A percentile compares a stretch with the other conserved stretches of the same genome.
Evolutionary conservation across 345 rosid species (phyloP).

Genomic region (Acer negundo): DNA sequence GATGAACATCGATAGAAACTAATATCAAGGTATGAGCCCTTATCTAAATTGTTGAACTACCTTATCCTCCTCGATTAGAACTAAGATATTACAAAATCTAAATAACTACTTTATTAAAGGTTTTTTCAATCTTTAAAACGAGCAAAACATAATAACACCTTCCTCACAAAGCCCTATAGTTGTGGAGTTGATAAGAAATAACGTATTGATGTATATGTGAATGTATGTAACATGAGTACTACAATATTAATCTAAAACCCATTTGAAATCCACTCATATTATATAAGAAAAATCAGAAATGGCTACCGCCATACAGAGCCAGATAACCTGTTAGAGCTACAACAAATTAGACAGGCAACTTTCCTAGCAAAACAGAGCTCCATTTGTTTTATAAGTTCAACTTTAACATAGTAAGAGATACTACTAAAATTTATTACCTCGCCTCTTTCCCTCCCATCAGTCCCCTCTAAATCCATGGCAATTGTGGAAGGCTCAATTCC

Average conservation of each 20-base stretch:
- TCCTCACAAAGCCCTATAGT: background rate
- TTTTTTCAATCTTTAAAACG: background rate
- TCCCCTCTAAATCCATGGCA: slow-evolving; percentile 85
- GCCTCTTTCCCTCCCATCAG: slow-evolving; percentile 85
- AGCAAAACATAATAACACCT: background rate
- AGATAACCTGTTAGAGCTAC: background rate
- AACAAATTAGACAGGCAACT: background rate
- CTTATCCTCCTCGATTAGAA: too few relatives aligned
- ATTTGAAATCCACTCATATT: background rate
- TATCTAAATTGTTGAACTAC: too few relatives aligned
- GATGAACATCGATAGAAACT: too few relatives aligned
- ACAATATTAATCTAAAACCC: too few relatives aligned
- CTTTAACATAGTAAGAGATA: background rate
- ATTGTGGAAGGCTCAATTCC: slow-evolving; percentile 73
- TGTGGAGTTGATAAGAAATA: background rate
- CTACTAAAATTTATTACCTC: slow-evolving; percentile 46
- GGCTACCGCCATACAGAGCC: background rate
- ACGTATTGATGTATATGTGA: background rate
- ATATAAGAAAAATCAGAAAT: background rate
- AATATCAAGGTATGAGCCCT: too few relatives aligned
- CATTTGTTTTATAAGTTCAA: background rate
- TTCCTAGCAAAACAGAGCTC: background rate
- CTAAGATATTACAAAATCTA: too few relatives aligned
- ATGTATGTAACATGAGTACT: too few relatives aligned
- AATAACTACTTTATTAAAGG: too few relatives aligned